Base-by-base conservation (phyloP, 1,139 yeast species). In the Suhomyces coccinellae region DNA sequence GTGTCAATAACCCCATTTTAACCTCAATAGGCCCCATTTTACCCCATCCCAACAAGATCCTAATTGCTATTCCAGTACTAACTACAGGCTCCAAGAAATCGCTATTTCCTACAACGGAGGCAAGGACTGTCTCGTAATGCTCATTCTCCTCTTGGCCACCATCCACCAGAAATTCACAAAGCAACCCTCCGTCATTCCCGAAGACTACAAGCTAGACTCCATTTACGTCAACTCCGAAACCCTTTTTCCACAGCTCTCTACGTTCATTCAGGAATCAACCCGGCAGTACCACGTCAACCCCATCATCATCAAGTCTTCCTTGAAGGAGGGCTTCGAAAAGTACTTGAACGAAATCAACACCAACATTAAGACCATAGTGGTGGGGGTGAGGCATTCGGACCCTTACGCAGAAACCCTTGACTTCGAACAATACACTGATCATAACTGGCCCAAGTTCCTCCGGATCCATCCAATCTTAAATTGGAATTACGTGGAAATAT, bases 31-130 rank as follows among this genome's bases (percentile, higher is more conserved):
- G 4, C 4, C 6, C 4, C 20, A 4, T 17, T 17, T 4, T 17
- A 4, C 6, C 20, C 6, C 20, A 17, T 27, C n/a, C n/a, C n/a
- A n/a, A n/a, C n/a, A n/a, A n/a, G n/a, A n/a, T n/a, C n/a, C n/a
- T n/a, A n/a, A n/a, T n/a, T n/a, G n/a, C n/a, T 27, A 4, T 3
- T 33, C 7, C 15, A 7, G n/a, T 58, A 59, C 63, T 59, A 57
- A 57, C 60, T 22, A 43, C 49, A 62, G 74, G 1, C 63, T 79
- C 31, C 72, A 73, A 12, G 82, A 87, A 50, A 65, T 88, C 4
- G 85, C 96, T 4, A 69, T 89, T 7, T 85, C 95, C 5, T 89
- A 85, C 63, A 89, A 89, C 58, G 97, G 97, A 6, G 97, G 97
- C 2, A 89, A 89, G 57, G 97, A 89, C 64, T 89, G 97, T 56